These are phyloP conservation scores for Flaveria bidentis DNA, from an alignment of 129 eudicot species.

Conservation along the genomic window DNA sequence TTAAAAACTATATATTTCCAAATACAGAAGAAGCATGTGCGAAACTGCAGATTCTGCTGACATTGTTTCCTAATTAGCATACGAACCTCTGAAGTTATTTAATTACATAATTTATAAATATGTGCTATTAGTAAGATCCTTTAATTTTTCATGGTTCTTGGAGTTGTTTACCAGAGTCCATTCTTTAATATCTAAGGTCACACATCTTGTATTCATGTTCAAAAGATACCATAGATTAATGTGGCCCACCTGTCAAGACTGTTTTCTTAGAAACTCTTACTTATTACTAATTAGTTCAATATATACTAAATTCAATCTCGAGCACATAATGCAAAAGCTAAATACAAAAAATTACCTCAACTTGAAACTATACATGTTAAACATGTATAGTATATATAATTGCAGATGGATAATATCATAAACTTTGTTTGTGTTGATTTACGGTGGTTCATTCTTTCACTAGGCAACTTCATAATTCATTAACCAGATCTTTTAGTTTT, in stretches of 20 bases:
- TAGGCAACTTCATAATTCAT: too few species aligned
- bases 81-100: constrained; percentile 17
- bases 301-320: background rate
- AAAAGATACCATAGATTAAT: constrained; percentile 3
- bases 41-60: constrained; percentile 5
- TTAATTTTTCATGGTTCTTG: constrained; percentile 18
- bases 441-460: too few species aligned
- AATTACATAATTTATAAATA: background rate
- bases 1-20: too few species aligned
- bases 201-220: constrained; percentile 13
- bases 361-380: too few species aligned
- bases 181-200: constrained; percentile 12
- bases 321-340: too few species aligned
- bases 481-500: too few species aligned
- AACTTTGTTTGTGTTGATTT: too few species aligned
- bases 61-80: constrained; percentile 15
- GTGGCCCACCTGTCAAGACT: constrained; percentile 24
- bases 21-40: constrained; percentile 16
- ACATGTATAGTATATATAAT: too few species aligned
- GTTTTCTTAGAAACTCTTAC: background rate
- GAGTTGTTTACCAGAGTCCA: constrained; percentile 17
- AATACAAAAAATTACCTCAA: too few species aligned
- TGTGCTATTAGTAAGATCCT: constrained; percentile 25
- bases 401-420: too few species aligned
- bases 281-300: background rate